phyloP scores from a whole-genome alignment of 2,329 filamentous ascomycete genomes.

The Penicillium sp. region DNA sequence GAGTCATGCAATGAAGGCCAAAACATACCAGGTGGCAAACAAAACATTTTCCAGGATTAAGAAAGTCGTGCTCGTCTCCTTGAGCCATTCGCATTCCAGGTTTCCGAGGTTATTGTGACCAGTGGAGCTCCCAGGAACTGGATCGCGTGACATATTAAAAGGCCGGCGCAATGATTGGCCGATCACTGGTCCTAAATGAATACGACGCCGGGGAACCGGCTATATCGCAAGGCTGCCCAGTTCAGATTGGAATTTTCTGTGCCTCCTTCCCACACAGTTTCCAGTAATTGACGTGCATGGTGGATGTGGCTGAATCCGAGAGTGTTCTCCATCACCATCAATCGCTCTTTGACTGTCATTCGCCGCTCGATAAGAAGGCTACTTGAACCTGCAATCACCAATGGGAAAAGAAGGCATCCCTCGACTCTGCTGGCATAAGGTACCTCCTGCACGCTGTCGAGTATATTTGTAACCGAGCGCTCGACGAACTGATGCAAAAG shows the following conservation, averaged over 20 bases:
- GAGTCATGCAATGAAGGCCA: too few relatives aligned
- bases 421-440: constrained; percentile 48
- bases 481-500: constrained; percentile 37
- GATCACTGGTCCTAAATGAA: constrained; percentile 13
- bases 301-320: constrained; percentile 49
- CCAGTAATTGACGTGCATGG: constrained; percentile 43
- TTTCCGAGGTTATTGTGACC: too few relatives aligned
- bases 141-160: background rate
- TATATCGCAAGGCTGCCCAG: constrained; percentile 33
- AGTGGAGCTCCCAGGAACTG: background rate
- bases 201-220: constrained; percentile 29
- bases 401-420: constrained; percentile 44
- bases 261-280: constrained; percentile 41
- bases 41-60: too few relatives aligned
- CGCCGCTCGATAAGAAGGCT: constrained; percentile 38
- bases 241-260: constrained; percentile 22
- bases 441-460: constrained; percentile 42
- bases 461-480: constrained; percentile 36
- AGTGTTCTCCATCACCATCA: constrained; percentile 49
- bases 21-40: too few relatives aligned
- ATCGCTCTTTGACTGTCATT: constrained; percentile 42
- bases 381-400: constrained; percentile 48
- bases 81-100: too few relatives aligned
- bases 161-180: too few relatives aligned
- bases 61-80: too few relatives aligned